Percentiles rank a stretch among this genome's conserved stretches.
phyloP scores from a whole-genome alignment of 352 stramenopile species.

The Phytopythium chamaehyphon region DNA sequence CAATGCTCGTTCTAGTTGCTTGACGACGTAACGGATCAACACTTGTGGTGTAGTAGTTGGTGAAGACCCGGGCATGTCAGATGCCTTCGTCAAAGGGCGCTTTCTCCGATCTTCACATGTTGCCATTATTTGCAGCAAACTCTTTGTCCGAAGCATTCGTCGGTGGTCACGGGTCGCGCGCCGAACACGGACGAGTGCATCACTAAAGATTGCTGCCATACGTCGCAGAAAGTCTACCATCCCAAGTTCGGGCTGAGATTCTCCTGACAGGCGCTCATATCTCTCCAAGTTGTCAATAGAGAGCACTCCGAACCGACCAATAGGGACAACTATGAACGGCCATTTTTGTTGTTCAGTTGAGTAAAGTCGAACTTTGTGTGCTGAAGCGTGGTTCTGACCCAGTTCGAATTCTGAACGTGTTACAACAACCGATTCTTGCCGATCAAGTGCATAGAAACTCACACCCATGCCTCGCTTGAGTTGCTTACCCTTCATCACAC shows the following conservation, averaged over 20 bases:
- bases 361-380: slow-evolving; percentile 32
- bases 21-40: slow-evolving; percentile 41
- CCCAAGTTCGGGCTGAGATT: slow-evolving; percentile 59
- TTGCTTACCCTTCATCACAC: slow-evolving; percentile 57
- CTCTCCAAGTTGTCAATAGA: slow-evolving; percentile 58
- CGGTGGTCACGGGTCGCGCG: slow-evolving; percentile 2
- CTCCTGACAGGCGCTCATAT: slow-evolving; percentile 34
- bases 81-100: not conserved
- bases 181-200: slow-evolving; percentile 13
- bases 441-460: slow-evolving; percentile 44
- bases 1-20: slow-evolving; percentile 49
- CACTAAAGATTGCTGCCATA: slow-evolving; percentile 18
- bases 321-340: slow-evolving; percentile 64
- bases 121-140: slow-evolving; percentile 42
- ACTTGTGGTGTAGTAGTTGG: slow-evolving; percentile 16
- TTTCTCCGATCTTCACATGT: slow-evolving; percentile 37
- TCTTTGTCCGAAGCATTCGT: slow-evolving; percentile 13
- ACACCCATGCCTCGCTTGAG: slow-evolving; percentile 53
- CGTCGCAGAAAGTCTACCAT: slow-evolving; percentile 71
- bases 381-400: not conserved
- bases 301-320: slow-evolving; percentile 44
- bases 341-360: slow-evolving; percentile 29
- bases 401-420: slow-evolving; percentile 12
- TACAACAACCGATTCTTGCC: slow-evolving; percentile 37
- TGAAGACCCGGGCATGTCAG: not conserved